Evolutionary conservation across 768 basidiomycete genomes (phyloP), one percentile per base, ranked within the genome.

Genomic region (Mrakia hoshinonis): DNA sequence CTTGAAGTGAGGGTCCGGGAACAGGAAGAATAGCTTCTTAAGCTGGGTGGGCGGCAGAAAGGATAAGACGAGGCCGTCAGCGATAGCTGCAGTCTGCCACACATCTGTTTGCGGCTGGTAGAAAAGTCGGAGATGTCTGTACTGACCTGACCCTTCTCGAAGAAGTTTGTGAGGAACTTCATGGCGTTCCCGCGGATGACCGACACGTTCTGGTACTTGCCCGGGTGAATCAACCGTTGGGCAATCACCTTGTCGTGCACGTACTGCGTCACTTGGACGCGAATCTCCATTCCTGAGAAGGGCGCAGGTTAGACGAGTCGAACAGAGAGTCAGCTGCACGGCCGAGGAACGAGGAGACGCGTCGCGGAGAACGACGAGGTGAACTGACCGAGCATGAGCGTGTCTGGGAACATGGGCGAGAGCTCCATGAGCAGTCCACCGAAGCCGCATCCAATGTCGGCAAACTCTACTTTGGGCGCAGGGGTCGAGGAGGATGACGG

Each of bases 1-100:
- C 80, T 99, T 98, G 85, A 99, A 99, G 79, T 98, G 96, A 0
- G 96, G 96, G 80, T 99, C 96, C 51, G 96, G 96, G 81, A 98
- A 99, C 71, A 98, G 85, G 83, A 99, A 98, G 82, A 99, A 99
- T 63, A 99, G 83, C 61, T 95, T 87, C 24, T 89, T 88, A 47
- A 99, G 83, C 74, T 82, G 74, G 48, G 3, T 26, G n/a, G 36
- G 29, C 46, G 6, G 49, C 36, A 13, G 29, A n/a, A 2, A n/a
- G 58, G 22, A 39, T 12, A 13, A 20, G 36, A 22, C 36, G 36
- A 34, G 5, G 36, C 5, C 18, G 3, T 29, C n/a, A n/a, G 26
- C 24, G 10, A 31, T 24, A 4, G n/a, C 13, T n/a, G n/a, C n/a
- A n/a, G n/a, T n/a, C n/a, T n/a, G n/a, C n/a, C n/a, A n/a, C n/a